Evolutionary conservation across 129 eudicot genomes (phyloP).

Genomic region (Chrysanthemum makinoi): DNA sequence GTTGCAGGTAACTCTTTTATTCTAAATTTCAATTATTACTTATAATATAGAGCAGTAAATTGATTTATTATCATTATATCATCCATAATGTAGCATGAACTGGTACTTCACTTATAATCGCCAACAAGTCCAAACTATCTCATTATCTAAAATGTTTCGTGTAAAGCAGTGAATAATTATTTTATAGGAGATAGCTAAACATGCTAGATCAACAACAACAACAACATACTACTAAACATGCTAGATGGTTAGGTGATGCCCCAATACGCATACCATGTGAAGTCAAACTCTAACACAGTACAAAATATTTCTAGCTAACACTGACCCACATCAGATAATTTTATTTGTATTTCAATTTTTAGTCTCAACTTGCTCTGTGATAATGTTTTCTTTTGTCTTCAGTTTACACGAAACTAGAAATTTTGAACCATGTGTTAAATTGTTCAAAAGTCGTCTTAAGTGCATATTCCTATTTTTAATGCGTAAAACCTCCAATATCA

Average conservation of each 20-base stretch:
- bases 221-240: too few species aligned
- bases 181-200: not conserved
- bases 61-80: not conserved
- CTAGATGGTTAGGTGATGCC: not conserved
- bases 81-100: not conserved
- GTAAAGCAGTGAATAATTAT: not conserved
- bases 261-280: not conserved
- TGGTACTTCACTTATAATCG: not conserved
- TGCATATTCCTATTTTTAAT: too few species aligned
- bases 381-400: not conserved
- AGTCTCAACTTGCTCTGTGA: not conserved
- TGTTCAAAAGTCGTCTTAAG: too few species aligned
- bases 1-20: not conserved
- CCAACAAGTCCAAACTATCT: not conserved
- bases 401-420: not conserved
- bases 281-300: not conserved
- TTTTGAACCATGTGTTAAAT: too few species aligned
- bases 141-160: not conserved
- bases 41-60: not conserved
- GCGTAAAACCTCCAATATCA: too few species aligned
- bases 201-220: too few species aligned
- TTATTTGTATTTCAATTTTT: not conserved
- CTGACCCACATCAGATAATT: not conserved
- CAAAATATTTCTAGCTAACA: not conserved
- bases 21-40: not conserved